phyloP scores from a whole-genome alignment of 2,329 filamentous ascomycete species.

The Colletotrichum sp. region DNA sequence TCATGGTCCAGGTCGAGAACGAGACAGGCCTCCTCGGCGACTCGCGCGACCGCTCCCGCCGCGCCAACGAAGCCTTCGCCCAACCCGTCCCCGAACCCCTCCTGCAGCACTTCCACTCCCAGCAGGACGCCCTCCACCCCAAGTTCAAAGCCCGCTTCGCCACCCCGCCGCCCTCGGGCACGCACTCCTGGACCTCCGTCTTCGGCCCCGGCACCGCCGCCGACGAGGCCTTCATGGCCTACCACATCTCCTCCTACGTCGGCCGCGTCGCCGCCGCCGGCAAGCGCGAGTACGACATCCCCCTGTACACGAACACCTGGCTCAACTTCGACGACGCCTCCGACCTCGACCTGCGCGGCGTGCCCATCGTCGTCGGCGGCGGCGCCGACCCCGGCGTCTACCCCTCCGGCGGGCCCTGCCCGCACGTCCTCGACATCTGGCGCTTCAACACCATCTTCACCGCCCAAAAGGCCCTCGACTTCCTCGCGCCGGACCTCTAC shows the following conservation, averaged over 20 bases:
- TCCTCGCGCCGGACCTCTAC: constrained; percentile 53
- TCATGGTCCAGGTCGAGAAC: constrained; percentile 65
- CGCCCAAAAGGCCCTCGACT: constrained; percentile 40
- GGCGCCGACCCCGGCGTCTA: constrained; percentile 39
- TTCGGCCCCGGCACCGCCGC: constrained; percentile 34
- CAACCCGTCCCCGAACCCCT: constrained; percentile 33
- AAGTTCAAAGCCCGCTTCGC: constrained; percentile 32
- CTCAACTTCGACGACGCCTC: constrained; percentile 37
- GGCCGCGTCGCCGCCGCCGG: constrained; percentile 38
- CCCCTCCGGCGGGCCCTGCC: constrained; percentile 38
- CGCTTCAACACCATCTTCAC: constrained; percentile 33
- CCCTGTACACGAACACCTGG: constrained; percentile 40
- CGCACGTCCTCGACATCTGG: constrained; percentile 44
- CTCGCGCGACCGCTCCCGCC: constrained; percentile 49
- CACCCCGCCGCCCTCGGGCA: constrained; percentile 24
- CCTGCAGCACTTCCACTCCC: constrained; percentile 26
- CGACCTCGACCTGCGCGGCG: constrained; percentile 33
- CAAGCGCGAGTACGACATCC: constrained; percentile 35
- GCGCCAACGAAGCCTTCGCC: constrained; percentile 45
- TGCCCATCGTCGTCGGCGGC: constrained; percentile 39
- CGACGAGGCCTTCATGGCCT: constrained; percentile 42
- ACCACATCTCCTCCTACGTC: constrained; percentile 37
- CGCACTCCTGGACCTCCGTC: constrained; percentile 34
- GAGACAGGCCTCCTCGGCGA: constrained; percentile 58
- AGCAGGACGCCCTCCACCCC: constrained; percentile 27